These are phyloP conservation scores for Fusarium brachygibbosum DNA, from an alignment of 2,329 filamentous ascomycete genomes.

Conservation along the genomic window DNA sequence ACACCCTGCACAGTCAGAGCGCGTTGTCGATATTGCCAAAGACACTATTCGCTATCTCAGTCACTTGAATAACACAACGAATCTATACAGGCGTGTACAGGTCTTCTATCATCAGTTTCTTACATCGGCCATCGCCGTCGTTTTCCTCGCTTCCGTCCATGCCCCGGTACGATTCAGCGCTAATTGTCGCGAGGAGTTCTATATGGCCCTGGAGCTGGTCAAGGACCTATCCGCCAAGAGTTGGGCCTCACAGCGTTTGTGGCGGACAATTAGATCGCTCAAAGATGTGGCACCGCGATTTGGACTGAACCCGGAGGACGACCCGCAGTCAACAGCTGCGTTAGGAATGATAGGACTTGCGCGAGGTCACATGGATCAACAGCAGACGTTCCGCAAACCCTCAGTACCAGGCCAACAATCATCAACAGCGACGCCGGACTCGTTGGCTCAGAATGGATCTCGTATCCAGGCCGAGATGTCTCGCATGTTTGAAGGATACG, in stretches of 20 bases:
- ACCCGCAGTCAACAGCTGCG: constrained; percentile 66
- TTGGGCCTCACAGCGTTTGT: constrained; percentile 79
- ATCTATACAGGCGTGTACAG: constrained; percentile 79
- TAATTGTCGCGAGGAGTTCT: constrained; percentile 80
- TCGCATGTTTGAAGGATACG: constrained; percentile 59
- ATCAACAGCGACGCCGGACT: constrained; percentile 40
- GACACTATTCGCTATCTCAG: constrained; percentile 80
- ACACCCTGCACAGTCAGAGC: constrained; percentile 79
- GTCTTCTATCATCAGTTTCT: constrained; percentile 87
- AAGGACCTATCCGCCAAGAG: constrained; percentile 79
- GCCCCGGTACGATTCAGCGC: constrained; percentile 78
- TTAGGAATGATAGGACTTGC: constrained; percentile 70
- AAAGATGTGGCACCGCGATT: constrained; percentile 79
- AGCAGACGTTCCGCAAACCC: constrained; percentile 50
- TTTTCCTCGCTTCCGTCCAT: constrained; percentile 83
- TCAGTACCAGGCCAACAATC: constrained; percentile 48
- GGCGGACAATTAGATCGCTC: constrained; percentile 78
- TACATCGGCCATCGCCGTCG: constrained; percentile 78
- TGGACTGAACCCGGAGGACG: constrained; percentile 66
- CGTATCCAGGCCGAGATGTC: constrained; percentile 68
- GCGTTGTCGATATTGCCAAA: constrained; percentile 79
- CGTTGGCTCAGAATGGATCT: constrained; percentile 59
- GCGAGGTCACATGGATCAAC: constrained; percentile 53
- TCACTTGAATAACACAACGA: constrained; percentile 77
- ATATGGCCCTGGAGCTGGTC: constrained; percentile 81